These are phyloP conservation scores for Xylaria palmicola DNA, from an alignment of 495 filamentous ascomycete genomes.

Conservation along the genomic window DNA sequence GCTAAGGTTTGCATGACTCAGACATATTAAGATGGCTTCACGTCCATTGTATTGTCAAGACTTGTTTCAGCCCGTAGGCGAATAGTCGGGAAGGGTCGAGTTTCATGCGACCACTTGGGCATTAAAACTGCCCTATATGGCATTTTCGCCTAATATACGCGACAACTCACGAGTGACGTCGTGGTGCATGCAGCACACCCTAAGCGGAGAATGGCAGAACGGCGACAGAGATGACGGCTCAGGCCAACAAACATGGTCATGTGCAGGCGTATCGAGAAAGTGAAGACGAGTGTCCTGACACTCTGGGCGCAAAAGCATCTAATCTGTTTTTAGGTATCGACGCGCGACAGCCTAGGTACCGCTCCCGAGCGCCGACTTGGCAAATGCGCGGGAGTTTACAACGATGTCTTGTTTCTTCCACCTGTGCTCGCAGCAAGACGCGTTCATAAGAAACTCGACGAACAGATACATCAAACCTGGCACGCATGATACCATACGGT, in stretches of 20 bases:
- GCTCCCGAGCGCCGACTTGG: background rate
- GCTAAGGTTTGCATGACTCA: conserved; percentile 18
- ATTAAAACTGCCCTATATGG: conserved; percentile 6
- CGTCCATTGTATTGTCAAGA: conserved; percentile 25
- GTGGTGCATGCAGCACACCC: conserved; percentile 6
- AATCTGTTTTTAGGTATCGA: too few relatives aligned
- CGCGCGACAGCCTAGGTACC: too few relatives aligned
- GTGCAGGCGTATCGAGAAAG: background rate
- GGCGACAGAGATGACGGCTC: background rate
- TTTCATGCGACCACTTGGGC: conserved; percentile 18
- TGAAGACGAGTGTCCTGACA: background rate
- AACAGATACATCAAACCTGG: too few relatives aligned
- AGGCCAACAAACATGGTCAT: background rate
- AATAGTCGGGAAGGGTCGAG: conserved; percentile 22
- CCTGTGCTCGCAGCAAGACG: background rate
- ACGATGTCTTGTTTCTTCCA: too few relatives aligned
- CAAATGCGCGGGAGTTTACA: too few relatives aligned
- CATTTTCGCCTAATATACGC: conserved; percentile 11
- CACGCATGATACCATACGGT: background rate
- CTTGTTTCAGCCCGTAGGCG: conserved; percentile 33
- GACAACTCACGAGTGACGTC: conserved; percentile 20
- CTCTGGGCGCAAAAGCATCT: background rate
- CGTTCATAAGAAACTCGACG: too few relatives aligned
- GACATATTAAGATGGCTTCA: conserved; percentile 6
- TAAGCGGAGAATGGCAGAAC: background rate